Evolutionary conservation across 805 yeast genomes (phyloP).

Genomic region (Nakazawaea laoshanensis): DNA sequence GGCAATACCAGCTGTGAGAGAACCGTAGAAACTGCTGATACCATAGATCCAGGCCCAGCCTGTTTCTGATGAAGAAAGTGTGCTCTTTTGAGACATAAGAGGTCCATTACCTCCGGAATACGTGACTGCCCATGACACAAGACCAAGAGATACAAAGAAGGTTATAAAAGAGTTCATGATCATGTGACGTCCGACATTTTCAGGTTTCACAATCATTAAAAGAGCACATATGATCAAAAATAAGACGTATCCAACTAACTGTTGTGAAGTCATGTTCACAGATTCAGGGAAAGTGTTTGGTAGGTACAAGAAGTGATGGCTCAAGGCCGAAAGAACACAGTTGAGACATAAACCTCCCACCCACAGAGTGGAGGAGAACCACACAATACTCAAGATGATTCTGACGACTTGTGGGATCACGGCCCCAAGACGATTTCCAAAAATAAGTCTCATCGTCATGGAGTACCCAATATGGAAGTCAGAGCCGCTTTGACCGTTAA

Average conservation of each 20-base stretch:
- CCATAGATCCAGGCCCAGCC: conserved; percentile 36
- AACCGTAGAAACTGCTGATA: conserved; percentile 29
- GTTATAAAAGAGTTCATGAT: conserved; percentile 17
- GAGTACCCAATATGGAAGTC: conserved; percentile 34
- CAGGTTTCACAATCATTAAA: conserved; percentile 19
- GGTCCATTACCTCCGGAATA: conserved; percentile 23
- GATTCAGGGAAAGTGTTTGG: conserved; percentile 14
- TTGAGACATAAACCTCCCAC: conserved; percentile 33
- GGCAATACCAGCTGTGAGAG: conserved; percentile 27
- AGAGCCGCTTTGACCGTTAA: conserved; percentile 14
- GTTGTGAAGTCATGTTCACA: conserved; percentile 15
- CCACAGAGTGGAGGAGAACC: conserved; percentile 25
- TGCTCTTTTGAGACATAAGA: conserved; percentile 14
- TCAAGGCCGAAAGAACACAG: conserved; percentile 30
- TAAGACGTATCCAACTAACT: conserved; percentile 15
- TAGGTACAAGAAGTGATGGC: conserved; percentile 24
- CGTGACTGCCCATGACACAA: conserved; percentile 18
- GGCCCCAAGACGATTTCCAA: conserved; percentile 35
- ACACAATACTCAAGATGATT: conserved; percentile 17
- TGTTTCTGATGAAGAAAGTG: conserved; percentile 16
- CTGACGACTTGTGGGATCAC: conserved; percentile 30
- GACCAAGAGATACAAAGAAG: conserved; percentile 16
- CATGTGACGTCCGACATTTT: conserved; percentile 17
- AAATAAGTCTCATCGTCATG: conserved; percentile 33
- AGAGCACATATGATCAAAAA: conserved; percentile 18